Percentiles rank a stretch among this genome's conserved stretches.
Evolutionary conservation across 768 basidiomycete species (phyloP).

Genomic region (Leccinum variicolor): DNA sequence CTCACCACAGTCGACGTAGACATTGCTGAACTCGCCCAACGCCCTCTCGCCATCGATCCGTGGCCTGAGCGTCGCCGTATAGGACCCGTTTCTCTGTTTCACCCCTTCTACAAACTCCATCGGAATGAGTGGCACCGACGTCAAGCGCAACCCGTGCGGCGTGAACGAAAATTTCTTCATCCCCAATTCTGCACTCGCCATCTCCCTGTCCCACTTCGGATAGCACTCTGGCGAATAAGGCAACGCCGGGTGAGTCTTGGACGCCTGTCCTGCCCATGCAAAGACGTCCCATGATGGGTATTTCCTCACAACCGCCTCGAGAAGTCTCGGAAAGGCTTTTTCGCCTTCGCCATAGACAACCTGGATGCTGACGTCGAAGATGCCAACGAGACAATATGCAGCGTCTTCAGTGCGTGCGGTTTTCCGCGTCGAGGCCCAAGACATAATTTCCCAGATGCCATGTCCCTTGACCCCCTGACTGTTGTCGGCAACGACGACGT

Average conservation of each 20-base stretch:
- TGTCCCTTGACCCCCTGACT: slow-evolving; percentile 13
- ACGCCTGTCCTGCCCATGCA: slow-evolving; percentile 23
- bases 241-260: slow-evolving; percentile 13
- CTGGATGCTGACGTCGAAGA: slow-evolving; percentile 22
- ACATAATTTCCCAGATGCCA: slow-evolving; percentile 25
- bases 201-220: slow-evolving; percentile 13
- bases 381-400: slow-evolving; percentile 27
- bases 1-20: slow-evolving; percentile 16
- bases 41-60: neutral
- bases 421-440: slow-evolving; percentile 28
- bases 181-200: slow-evolving; percentile 7
- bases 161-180: slow-evolving; percentile 16
- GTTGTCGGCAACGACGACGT: slow-evolving; percentile 17
- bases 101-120: slow-evolving; percentile 5
- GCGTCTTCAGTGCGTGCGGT: slow-evolving; percentile 28
- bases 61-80: slow-evolving; percentile 12
- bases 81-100: neutral
- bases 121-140: slow-evolving; percentile 22
- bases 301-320: slow-evolving; percentile 14
- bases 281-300: slow-evolving; percentile 22
- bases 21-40: slow-evolving; percentile 10
- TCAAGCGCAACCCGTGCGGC: slow-evolving; percentile 13
- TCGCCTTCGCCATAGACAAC: slow-evolving; percentile 31
- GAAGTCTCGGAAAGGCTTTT: slow-evolving; percentile 26
- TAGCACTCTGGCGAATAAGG: slow-evolving; percentile 23